Base-by-base conservation (phyloP, 2,329 filamentous ascomycete genomes). In the Fusarium sp. region DNA sequence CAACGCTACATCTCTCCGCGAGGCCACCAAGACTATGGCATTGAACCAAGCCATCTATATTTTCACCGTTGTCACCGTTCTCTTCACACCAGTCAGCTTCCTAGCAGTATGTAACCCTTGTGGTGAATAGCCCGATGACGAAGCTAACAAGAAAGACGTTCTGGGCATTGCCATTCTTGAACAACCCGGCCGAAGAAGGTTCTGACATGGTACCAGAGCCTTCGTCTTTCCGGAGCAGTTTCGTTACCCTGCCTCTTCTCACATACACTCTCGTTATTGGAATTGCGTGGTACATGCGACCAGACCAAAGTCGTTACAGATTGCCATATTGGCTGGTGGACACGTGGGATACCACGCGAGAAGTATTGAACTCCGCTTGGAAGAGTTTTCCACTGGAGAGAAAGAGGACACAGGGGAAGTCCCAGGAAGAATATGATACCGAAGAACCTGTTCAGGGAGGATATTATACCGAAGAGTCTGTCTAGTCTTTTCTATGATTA, bases 81-180 rank as follows among this genome's bases (percentile, higher is more conserved):
- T 47, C 42, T 47, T 47, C 1, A 47, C 22, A 0, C 42, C 22
- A 6, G 14, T 47, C 7, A 27, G 42, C 42, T 27, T 47, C 42
- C 14, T 47, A 9, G 42, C 42, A 22, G 42, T 47, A 47, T 18
- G 42, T 10, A 18, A 3, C 22, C 8, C 10, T 24, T 9, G 2
- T 2, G 18, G 2, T 10, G 7, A 8, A 16, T 24, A 0, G 8
- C 10, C 1, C 14, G 4, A 27, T 2, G 4, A 24, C 3, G 8
- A 27, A 10, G 14, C 42, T 47, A 6, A 47, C 14, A 6, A 47
- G 4, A 27, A 24, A 47, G 42, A 27, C 42, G 6, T 47, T 47
- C 8, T 47, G 42, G 42, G 42, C 42, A 2, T 47, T 47, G 2
- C 22, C 42, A 47, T 47, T 47, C 5, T 18, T 47, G 42, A 47